Conservation (phyloP, 345 rosid species). For the Rhodamnia argentea region DNA sequence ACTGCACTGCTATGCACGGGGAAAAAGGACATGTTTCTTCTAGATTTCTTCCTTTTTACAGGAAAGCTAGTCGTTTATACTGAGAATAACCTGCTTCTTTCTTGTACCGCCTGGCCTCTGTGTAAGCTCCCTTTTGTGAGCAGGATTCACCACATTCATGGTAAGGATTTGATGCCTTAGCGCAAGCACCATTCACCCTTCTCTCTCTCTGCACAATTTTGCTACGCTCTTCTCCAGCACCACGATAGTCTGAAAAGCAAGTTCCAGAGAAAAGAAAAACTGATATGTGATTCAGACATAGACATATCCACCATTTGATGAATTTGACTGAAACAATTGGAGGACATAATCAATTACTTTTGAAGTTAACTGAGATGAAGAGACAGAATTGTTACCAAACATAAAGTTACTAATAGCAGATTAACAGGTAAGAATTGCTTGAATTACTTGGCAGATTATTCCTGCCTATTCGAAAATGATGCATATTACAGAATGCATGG, state of each 20-base stretch:
- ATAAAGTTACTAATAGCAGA: neutral
- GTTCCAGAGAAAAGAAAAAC: neutral
- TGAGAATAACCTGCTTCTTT: slow-evolving; percentile 37
- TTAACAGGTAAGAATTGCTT: neutral
- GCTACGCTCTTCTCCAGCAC: neutral
- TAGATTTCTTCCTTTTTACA: neutral
- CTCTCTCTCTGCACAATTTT: slow-evolving; percentile 4
- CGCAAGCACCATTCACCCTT: slow-evolving; percentile 12
- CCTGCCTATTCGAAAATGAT: neutral
- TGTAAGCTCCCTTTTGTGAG: slow-evolving; percentile 17
- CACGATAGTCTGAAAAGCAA: neutral
- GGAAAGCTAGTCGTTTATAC: neutral
- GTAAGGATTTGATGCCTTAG: slow-evolving; percentile 47
- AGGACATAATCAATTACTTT: neutral
- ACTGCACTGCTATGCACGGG: neutral
- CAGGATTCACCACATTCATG: slow-evolving; percentile 46
- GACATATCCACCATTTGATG: neutral
- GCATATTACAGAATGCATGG: neutral
- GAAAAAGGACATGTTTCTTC: neutral
- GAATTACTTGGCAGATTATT: neutral
- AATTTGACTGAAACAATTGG: neutral
- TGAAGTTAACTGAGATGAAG: neutral
- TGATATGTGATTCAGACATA: neutral
- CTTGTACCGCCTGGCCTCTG: slow-evolving; percentile 9
- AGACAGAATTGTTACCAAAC: neutral